Base-by-base conservation (phyloP, 352 stramenopile species). In the Phytopythium chamaehyphon region DNA sequence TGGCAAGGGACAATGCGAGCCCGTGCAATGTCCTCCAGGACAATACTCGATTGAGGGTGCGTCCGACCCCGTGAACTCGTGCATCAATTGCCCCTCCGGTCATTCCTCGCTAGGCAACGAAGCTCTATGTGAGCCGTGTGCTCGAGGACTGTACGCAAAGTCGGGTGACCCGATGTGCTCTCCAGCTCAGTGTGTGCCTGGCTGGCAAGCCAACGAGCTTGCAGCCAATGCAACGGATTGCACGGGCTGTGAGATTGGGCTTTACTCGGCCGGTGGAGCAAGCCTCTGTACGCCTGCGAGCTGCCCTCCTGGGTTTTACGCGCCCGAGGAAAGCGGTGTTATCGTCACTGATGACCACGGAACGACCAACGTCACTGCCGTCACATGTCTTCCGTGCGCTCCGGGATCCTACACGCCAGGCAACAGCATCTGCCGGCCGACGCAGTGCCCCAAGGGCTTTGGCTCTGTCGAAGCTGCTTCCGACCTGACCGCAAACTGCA, bases 151-250 rank as follows among this genome's bases (percentile, higher is more conserved):
- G 38, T 82, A 54, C 52, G 48, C 71, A 9, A 31, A 24, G 5
- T 26, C 39, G 1, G 71, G 71, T 10, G 53, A 47, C 2, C 18
- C 61, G 1, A 12, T 47, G 40, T 82, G 71, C 44, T 26, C 53
- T 0, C 58, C 71, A 7, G 68, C 71, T 0, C 36, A 70, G 48
- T 82, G 71, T 37, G 62, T 61, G 19, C 26, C 52, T 14, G 71
- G 67, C 3, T 78, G 64, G 67, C 38, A 82, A 42, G 64, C 71
- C 7, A 76, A 78, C 47, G 26, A 35, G 11, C 9, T 51, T 24
- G 71, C 71, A 8, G 57, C 53, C 36, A 77, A 82, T 48, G 55
- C 68, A 1, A 66, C 65, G 0, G 71, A 82, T 51, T 82, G 71
- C 59, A 73, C 55, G 22, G 67, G 61, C 28, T 82, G 67, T 14